Percentiles rank a stretch among this genome's conserved stretches.
Evolutionary conservation across 768 basidiomycete species (phyloP).

Genomic region (Mrakia frigida): DNA sequence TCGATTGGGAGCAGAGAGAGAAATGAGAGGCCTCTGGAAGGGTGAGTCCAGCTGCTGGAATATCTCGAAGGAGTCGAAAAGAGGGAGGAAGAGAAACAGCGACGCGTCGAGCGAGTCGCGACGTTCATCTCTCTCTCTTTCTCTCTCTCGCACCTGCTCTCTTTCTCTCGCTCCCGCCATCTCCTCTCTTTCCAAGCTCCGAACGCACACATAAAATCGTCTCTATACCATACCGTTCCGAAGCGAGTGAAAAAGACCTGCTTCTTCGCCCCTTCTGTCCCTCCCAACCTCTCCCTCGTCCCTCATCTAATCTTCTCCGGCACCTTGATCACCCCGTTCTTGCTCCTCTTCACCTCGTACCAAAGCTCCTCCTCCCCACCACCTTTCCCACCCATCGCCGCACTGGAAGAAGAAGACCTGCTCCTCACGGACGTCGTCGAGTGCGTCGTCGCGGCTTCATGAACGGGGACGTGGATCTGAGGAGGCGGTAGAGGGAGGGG

Average conservation of each 20-base stretch:
- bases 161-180: too few species aligned
- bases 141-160: neutral
- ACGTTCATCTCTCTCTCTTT: neutral
- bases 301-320: neutral
- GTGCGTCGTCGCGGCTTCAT: neutral
- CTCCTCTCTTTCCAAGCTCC: too few species aligned
- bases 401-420: neutral
- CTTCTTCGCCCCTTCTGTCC: too few species aligned
- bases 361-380: neutral
- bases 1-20: neutral
- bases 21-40: too few species aligned
- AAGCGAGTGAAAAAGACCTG: neutral
- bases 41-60: too few species aligned
- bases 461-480: slow-evolving; percentile 3
- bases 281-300: neutral
- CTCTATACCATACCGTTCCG: neutral
- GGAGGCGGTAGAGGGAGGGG: neutral
- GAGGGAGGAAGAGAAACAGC: too few species aligned
- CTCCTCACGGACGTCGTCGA: neutral
- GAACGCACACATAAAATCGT: neutral
- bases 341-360: neutral
- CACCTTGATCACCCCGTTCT: neutral
- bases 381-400: neutral
- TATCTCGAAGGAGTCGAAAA: too few species aligned
- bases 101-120: neutral